A percentile compares a stretch with the other conserved stretches of the same genome.
Conservation (phyloP, 441 rosid genomes). For the Populus trichocarpa region DNA sequence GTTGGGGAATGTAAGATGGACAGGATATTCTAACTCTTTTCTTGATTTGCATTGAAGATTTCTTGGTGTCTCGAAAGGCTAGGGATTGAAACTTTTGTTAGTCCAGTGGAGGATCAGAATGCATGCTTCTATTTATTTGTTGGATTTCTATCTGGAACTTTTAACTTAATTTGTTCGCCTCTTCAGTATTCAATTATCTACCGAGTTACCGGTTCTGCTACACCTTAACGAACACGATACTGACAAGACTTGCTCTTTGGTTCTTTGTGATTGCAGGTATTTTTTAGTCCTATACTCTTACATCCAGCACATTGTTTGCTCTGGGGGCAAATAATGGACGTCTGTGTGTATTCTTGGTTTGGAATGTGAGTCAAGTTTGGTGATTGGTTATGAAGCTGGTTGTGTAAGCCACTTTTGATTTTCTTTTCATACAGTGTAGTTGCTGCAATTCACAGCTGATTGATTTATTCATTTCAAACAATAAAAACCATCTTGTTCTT, state of each 20-base stretch:
- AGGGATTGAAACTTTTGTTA: not conserved
- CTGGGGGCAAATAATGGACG: constrained; percentile 22
- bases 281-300: not conserved
- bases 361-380: constrained; percentile 14
- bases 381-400: constrained; percentile 20
- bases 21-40: not conserved
- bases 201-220: not conserved
- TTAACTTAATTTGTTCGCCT: not conserved
- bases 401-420: not conserved
- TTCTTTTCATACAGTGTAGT: constrained; percentile 1
- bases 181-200: not conserved
- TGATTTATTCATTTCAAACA: constrained; percentile 30
- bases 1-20: not conserved
- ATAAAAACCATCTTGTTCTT: not conserved
- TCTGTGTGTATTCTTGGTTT: constrained; percentile 5
- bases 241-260: not conserved
- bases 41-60: not conserved
- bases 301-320: constrained; percentile 17
- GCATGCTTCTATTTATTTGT: not conserved
- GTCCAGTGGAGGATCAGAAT: not conserved
- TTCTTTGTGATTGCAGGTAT: constrained; percentile 31
- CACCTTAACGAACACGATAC: not conserved
- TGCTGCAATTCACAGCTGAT: constrained; percentile 14
- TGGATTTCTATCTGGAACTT: not conserved
- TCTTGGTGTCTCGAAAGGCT: not conserved